Percentiles rank a stretch among this genome's conserved stretches.
These are phyloP conservation scores for Cyberlindnera japonica DNA, from an alignment of 805 yeast species.

Conservation along the genomic window DNA sequence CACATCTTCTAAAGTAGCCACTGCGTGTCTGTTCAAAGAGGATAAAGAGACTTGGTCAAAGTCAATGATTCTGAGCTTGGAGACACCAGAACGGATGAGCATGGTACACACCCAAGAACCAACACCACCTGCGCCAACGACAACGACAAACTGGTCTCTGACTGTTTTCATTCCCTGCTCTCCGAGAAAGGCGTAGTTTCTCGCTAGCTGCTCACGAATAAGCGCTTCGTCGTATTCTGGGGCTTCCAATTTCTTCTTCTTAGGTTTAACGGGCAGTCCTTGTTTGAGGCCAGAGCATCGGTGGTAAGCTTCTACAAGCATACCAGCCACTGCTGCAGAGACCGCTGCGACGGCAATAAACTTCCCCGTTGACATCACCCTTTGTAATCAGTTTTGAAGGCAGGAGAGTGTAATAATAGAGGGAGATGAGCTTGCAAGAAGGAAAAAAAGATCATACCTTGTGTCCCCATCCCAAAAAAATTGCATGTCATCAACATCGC, in stretches of 20 bases:
- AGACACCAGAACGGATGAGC: constrained; percentile 88
- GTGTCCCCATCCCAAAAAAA: constrained; percentile 1
- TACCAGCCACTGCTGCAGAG: constrained; percentile 31
- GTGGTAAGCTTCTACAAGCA: constrained; percentile 28
- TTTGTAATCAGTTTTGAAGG: background rate
- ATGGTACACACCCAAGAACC: constrained; percentile 96
- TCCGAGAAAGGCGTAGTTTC: constrained; percentile 90
- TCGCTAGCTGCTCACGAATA: constrained; percentile 85
- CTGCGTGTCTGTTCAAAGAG: constrained; percentile 90
- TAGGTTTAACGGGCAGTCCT: constrained; percentile 4
- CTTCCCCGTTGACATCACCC: constrained; percentile 21
- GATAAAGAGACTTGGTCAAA: constrained; percentile 95
- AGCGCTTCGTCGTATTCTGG: constrained; percentile 56
- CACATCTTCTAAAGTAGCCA: constrained; percentile 87
- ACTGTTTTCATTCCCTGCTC: constrained; percentile 77
- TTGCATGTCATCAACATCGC: background rate
- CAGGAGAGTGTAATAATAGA: background rate
- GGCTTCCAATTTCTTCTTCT: constrained; percentile 4
- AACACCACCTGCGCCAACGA: constrained; percentile 96
- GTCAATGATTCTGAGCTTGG: constrained; percentile 75
- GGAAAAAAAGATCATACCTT: constrained; percentile 2
- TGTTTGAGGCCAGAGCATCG: constrained; percentile 15
- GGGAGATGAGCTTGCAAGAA: background rate
- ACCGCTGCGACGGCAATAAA: constrained; percentile 30
- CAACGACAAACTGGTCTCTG: constrained; percentile 67